phyloP scores from a whole-genome alignment of 108 stramenopile genomes.

The Fragilaria crotonensis region DNA sequence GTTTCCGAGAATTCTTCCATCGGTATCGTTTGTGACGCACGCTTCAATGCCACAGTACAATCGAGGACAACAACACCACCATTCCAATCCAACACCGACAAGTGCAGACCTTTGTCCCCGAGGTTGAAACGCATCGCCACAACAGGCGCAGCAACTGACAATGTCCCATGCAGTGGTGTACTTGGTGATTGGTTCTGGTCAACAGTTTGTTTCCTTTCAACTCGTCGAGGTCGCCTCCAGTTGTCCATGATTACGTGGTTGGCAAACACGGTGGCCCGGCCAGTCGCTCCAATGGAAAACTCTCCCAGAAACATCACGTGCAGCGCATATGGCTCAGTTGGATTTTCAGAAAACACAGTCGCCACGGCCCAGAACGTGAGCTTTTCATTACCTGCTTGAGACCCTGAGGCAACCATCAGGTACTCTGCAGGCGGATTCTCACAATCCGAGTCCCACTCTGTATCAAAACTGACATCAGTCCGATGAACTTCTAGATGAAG shows the following conservation, averaged over 20 bases:
- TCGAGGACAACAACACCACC: conserved; percentile 60
- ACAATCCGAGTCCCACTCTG: conserved; percentile 30
- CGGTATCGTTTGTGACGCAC: conserved; percentile 23
- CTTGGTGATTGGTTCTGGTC: background rate
- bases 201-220: conserved; percentile 9
- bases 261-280: conserved; percentile 46
- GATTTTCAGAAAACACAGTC: conserved; percentile 18
- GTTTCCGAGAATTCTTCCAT: conserved; percentile 5
- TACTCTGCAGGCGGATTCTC: conserved; percentile 44
- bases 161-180: background rate
- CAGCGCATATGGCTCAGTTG: conserved; percentile 2
- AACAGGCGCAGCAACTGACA: conserved; percentile 30
- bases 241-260: conserved; percentile 21
- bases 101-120: conserved; percentile 3
- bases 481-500: conserved; percentile 46
- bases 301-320: conserved; percentile 28
- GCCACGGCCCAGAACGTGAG: conserved; percentile 42
- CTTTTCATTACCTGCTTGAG: conserved; percentile 14
- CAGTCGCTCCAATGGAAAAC: conserved; percentile 23
- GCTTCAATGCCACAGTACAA: conserved; percentile 34
- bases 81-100: conserved; percentile 70
- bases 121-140: conserved; percentile 19
- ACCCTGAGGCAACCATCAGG: conserved; percentile 57
- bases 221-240: conserved; percentile 35
- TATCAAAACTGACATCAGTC: conserved; percentile 25